A percentile compares a stretch with the other conserved stretches of the same genome.
These are phyloP conservation scores for Salix brachista DNA, from an alignment of 345 rosid species.

Conservation along the genomic window DNA sequence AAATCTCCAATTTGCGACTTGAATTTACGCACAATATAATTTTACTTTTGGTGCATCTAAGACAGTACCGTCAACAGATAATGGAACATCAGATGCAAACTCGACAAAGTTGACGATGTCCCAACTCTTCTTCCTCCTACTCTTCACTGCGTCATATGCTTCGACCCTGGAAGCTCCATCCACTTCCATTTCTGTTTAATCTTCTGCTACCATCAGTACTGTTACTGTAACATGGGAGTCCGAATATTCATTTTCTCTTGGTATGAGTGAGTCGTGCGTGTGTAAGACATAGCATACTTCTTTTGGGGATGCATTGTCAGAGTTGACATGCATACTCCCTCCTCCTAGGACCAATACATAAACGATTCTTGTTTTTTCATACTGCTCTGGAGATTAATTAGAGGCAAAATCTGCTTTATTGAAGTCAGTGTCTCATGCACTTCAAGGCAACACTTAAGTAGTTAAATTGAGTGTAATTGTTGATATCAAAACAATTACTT, in stretches of 20 bases:
- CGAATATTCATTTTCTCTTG: background rate
- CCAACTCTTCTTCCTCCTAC: slow-evolving; percentile 8
- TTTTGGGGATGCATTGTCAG: background rate
- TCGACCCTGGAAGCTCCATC: background rate
- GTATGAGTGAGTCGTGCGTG: background rate
- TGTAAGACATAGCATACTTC: background rate
- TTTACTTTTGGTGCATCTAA: slow-evolving; percentile 23
- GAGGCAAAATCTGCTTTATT: background rate
- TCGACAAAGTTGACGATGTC: slow-evolving; percentile 12
- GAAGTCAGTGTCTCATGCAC: too few relatives aligned
- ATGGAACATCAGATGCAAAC: slow-evolving; percentile 24
- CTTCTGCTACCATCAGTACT: background rate
- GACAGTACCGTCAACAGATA: slow-evolving; percentile 16
- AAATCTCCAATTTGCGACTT: background rate
- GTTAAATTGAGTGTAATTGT: background rate
- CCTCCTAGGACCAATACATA: background rate
- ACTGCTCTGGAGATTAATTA: background rate
- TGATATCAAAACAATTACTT: background rate
- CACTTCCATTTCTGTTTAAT: background rate
- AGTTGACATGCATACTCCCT: background rate
- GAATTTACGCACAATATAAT: background rate
- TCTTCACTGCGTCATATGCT: slow-evolving; percentile 11
- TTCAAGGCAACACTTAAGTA: too few relatives aligned
- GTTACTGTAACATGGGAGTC: background rate
- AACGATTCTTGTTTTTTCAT: background rate